Evolutionary conservation across 2,329 filamentous ascomycete species (phyloP), one percentile per base, ranked within the genome.

Genomic region (Pestalotiopsis sp.): DNA sequence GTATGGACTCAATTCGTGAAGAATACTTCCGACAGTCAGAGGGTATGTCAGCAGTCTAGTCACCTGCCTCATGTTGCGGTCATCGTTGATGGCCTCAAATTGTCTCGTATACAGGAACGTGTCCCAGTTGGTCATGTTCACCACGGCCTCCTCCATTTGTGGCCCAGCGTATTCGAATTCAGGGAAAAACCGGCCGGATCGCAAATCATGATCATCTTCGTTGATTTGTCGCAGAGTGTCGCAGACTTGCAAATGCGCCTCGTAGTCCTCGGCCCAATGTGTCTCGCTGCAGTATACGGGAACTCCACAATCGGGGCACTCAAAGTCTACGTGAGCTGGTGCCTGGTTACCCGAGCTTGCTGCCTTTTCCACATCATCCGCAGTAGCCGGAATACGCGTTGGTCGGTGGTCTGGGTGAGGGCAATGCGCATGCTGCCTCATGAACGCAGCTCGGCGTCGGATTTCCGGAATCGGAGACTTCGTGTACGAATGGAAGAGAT

Each of bases 101-200:
- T 97, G 92, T 76, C 96, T 88, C 3, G 94, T 97, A 79, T 97
- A 99, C 77, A 99, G 85, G 75, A 97, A 93, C 0, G 96, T 98
- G 80, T 99, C 96, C 96, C 96, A 99, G 80, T 97, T 99, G 58
- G 92, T 97, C 92, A 99, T 95, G 81, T 99, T 99, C 73, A 98
- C 90, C 73, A 96, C 87, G 41, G 94, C 93, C 79, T 98, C 95
- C 72, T 98, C 95, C 79, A 98, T 90, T 82, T 98, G 95, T 67
- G 91, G 87, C 14, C 92, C 93, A 0, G 96, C 94, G 77, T 97
- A 97, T 70, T 95, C 90, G 77, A 97, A 98, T 80, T 99, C 97
- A 14, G 93, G 91, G 81, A 99, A 99, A 80, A 94, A 92, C 36
- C 96, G 89, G 3, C 96, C 96, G 20, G 94, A 97, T 65, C 92